Percentiles rank a stretch among this genome's conserved stretches.
Conservation (phyloP, 106 monocot species). For the Dendrobium officinale region DNA sequence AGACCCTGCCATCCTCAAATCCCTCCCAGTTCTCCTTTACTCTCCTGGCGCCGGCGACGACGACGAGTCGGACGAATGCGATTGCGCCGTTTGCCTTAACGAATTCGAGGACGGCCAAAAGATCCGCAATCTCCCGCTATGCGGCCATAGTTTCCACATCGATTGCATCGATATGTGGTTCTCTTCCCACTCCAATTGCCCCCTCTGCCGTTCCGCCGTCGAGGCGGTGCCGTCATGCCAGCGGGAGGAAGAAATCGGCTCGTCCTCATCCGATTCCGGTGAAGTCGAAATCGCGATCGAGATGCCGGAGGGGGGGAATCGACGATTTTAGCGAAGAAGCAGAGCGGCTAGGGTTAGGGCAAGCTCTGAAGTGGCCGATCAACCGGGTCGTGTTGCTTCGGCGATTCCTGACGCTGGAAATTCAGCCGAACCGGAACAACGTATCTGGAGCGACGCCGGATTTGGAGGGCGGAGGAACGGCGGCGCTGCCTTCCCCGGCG, state of each 20-base stretch:
- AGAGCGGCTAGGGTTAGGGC: neutral
- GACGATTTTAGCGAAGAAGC: neutral
- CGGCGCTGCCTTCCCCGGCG: neutral
- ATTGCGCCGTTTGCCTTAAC: slow-evolving; percentile 42
- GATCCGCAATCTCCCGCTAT: slow-evolving; percentile 31
- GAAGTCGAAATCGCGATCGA: neutral
- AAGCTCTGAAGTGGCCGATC: neutral
- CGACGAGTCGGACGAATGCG: neutral
- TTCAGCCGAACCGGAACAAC: neutral
- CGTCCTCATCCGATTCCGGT: neutral
- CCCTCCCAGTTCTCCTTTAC: slow-evolving; percentile 27
- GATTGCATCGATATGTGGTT: slow-evolving; percentile 55
- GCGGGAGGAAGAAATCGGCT: neutral
- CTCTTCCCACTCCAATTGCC: slow-evolving; percentile 33
- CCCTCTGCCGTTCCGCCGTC: slow-evolving; percentile 40
- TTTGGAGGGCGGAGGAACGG: neutral
- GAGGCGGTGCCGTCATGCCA: slow-evolving; percentile 5
- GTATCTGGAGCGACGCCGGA: neutral
- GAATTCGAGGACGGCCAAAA: slow-evolving; percentile 42
- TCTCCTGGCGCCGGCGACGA: neutral
- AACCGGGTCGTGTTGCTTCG: neutral
- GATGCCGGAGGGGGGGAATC: neutral
- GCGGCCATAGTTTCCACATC: slow-evolving; percentile 38
- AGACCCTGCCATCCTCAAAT: slow-evolving; percentile 23
- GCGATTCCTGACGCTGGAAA: neutral